phyloP scores from a whole-genome alignment of 768 basidiomycete species.

The Pholiota conissans region DNA sequence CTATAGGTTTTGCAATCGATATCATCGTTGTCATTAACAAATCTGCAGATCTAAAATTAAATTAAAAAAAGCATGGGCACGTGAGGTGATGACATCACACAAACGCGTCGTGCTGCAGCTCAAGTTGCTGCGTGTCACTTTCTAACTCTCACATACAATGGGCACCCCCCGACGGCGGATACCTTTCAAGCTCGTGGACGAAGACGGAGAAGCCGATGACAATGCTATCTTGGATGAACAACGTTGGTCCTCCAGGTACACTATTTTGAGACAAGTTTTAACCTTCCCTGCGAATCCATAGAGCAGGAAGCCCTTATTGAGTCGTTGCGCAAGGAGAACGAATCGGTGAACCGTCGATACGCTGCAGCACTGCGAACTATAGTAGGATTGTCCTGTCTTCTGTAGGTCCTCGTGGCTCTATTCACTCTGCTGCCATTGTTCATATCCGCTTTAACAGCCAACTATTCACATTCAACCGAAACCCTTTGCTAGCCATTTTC shows the following conservation, averaged over 20 bases:
- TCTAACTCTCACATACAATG: slow-evolving; percentile 28
- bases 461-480: slow-evolving; percentile 40
- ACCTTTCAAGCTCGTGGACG: slow-evolving; percentile 40
- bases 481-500: slow-evolving; percentile 48
- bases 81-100: neutral
- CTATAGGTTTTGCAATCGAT: slow-evolving; percentile 30
- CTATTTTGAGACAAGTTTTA: neutral
- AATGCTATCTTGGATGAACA: slow-evolving; percentile 50
- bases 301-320: slow-evolving; percentile 65
- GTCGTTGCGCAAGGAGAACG: slow-evolving; percentile 44
- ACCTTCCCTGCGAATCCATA: slow-evolving; percentile 20
- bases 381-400: slow-evolving; percentile 41
- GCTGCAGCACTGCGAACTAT: slow-evolving; percentile 38
- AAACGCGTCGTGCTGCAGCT: neutral
- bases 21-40: slow-evolving; percentile 17
- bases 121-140: neutral
- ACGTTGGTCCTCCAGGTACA: slow-evolving; percentile 30
- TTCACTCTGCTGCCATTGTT: neutral
- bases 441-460: slow-evolving; percentile 35
- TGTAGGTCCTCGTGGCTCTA: slow-evolving; percentile 35
- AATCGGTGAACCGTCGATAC: slow-evolving; percentile 40
- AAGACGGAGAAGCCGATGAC: slow-evolving; percentile 28
- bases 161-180: slow-evolving; percentile 43
- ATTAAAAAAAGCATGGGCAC: neutral
- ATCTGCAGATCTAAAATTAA: neutral